Evolutionary conservation across 805 yeast genomes (phyloP).

Genomic region (Teunomyces barrocoloradensis): DNA sequence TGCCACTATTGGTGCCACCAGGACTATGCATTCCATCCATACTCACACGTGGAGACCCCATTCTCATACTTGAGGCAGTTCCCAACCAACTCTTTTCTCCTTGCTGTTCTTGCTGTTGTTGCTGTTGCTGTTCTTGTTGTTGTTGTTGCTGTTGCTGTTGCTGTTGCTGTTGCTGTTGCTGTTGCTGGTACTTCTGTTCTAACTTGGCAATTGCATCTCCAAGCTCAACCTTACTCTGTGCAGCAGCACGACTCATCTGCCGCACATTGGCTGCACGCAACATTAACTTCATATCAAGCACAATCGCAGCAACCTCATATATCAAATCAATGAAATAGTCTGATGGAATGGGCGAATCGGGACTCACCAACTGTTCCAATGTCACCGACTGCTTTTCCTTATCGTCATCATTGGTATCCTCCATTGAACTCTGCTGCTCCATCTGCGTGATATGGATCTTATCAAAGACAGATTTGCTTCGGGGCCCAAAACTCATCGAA

Average conservation of each 20-base stretch:
- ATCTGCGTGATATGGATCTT: conserved; percentile 11
- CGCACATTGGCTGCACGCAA: conserved; percentile 53
- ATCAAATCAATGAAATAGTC: conserved; percentile 56
- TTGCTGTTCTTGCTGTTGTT: not conserved
- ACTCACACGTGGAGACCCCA: not conserved
- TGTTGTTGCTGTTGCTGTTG: not conserved
- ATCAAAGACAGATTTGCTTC: conserved; percentile 34
- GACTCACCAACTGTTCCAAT: conserved; percentile 55
- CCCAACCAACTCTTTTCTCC: not conserved
- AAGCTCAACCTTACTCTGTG: conserved; percentile 28
- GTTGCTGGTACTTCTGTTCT: conserved; percentile 12
- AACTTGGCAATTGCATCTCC: conserved; percentile 23
- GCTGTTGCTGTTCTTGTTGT: not conserved
- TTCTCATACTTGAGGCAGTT: not conserved
- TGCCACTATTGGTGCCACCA: not conserved
- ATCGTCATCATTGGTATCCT: conserved; percentile 20
- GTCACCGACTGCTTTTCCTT: conserved; percentile 32
- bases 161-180: not conserved
- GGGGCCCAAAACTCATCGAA: conserved; percentile 5
- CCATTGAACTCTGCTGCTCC: conserved; percentile 4
- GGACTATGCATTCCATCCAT: not conserved
- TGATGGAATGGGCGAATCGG: conserved; percentile 54
- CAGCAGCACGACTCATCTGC: conserved; percentile 44
- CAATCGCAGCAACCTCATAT: conserved; percentile 59
- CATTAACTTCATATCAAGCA: conserved; percentile 64